Evolutionary conservation across 208 protist species (phyloP), one percentile per base, ranked within the genome.

Genomic region (Crithidia bombi): DNA sequence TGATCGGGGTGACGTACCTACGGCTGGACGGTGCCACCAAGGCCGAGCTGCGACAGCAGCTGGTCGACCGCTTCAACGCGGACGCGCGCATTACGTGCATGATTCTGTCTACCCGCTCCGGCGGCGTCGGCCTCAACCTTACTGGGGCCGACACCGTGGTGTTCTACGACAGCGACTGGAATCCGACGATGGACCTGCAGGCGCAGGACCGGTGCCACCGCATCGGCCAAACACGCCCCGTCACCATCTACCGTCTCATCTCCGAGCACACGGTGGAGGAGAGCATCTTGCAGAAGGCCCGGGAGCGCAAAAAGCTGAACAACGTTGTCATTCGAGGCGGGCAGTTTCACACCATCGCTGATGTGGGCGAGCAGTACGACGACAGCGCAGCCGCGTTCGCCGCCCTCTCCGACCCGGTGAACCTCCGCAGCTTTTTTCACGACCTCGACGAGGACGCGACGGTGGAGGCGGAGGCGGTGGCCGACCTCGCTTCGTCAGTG

Each of bases 111-210:
- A 99, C 98, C 35, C 86, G 98, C 32, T 95, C 94, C 10, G 98
- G 98, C 59, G 98, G 98, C 43, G 80, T 99, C 25, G 99, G 99
- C 17, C 81, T 99, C n/a, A 99, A 99, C 77, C 79, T 99, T 15
- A 99, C 97, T 28, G 97, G 96, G 36, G 99, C 99, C 9, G 98
- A 99, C 78, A 99, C 97, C 17, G 98, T 99, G 49, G 99, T 99
- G 38, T 99, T 99, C 73, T 99, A 99, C 78, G 99, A 99, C 82
- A 96, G 81, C 33, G 98, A 99, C 81, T 99, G 98, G 98, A 99
- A 99, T 85, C 99, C 99, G 3, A 97, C 98, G 25, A 99, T 98
- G 91, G 98, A 99, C 73, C 82, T 96, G 36, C 98, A 99, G 80
- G 98, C 98, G 28, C 96, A 99, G 81, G 98, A 99, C 69, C 83